A percentile compares a stretch with the other conserved stretches of the same genome.
phyloP scores from a whole-genome alignment of 495 filamentous ascomycete genomes.

The Penicillium canariense region DNA sequence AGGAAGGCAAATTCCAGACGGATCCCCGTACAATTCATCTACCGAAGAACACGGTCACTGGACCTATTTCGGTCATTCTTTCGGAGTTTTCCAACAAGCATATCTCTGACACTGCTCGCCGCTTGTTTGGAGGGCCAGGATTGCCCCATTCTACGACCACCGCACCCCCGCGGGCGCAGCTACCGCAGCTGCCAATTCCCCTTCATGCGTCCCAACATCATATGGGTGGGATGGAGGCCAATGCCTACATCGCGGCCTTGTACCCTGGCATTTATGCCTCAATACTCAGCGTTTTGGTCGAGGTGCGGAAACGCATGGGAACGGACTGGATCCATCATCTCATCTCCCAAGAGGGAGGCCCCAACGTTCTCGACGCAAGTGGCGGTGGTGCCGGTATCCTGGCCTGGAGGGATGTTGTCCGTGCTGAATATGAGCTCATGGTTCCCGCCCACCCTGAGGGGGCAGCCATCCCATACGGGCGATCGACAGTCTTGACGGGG shows the following conservation, averaged over 20 bases:
- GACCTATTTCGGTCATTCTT: conserved; percentile 65
- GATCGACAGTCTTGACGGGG: conserved; percentile 60
- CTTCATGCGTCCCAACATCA: conserved; percentile 65
- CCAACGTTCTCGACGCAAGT: conserved; percentile 81
- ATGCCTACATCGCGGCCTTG: conserved; percentile 73
- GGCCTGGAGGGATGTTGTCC: conserved; percentile 80
- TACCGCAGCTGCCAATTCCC: conserved; percentile 65
- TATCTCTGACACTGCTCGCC: conserved; percentile 63
- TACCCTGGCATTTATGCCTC: conserved; percentile 81
- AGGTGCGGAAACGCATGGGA: conserved; percentile 83
- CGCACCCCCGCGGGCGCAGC: conserved; percentile 43
- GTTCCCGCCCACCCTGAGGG: conserved; percentile 42
- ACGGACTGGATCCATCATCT: conserved; percentile 71
- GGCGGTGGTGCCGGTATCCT: conserved; percentile 78
- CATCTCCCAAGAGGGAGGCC: conserved; percentile 64
- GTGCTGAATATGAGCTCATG: conserved; percentile 74
- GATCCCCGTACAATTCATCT: conserved; percentile 67
- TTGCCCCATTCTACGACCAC: conserved; percentile 72
- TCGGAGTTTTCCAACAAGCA: conserved; percentile 68
- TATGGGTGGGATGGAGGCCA: conserved; percentile 86
- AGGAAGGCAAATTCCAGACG: conserved; percentile 61
- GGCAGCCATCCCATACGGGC: conserved; percentile 49
- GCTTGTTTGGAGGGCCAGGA: conserved; percentile 67
- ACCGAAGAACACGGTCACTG: conserved; percentile 62
- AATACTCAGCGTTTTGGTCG: conserved; percentile 68